Evolutionary conservation across 2,329 filamentous ascomycete species (phyloP).

Genomic region (Volutella citrinella): DNA sequence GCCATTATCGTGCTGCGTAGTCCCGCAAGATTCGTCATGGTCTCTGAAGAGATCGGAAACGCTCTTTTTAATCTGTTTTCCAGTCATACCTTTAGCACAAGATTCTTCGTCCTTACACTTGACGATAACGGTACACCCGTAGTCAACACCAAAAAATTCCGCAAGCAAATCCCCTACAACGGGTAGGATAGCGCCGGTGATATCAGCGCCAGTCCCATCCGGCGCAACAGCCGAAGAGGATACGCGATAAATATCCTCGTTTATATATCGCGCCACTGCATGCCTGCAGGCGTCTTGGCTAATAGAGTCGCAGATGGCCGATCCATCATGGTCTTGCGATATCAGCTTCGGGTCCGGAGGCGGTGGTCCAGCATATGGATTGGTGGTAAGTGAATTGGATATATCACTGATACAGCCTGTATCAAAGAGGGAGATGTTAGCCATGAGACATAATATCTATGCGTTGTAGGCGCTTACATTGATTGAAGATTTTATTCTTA

Average conservation of each 20-base stretch:
- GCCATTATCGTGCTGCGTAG: slow-evolving; percentile 7
- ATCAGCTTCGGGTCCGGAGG: neutral
- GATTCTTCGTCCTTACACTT: slow-evolving; percentile 7
- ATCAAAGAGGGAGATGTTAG: too few species aligned
- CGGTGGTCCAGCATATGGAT: slow-evolving; percentile 3
- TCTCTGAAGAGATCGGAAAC: slow-evolving; percentile 11
- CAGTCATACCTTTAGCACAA: slow-evolving; percentile 9
- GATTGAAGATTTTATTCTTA: slow-evolving; percentile 10
- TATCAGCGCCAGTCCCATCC: slow-evolving; percentile 2
- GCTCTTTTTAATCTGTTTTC: slow-evolving; percentile 10
- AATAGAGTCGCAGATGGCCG: slow-evolving; percentile 8
- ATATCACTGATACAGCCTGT: too few species aligned
- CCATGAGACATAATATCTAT: neutral
- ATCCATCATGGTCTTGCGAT: slow-evolving; percentile 7
- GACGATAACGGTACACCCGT: slow-evolving; percentile 11
- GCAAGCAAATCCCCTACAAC: slow-evolving; percentile 1
- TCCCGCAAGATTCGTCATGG: slow-evolving; percentile 8
- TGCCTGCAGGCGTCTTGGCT: slow-evolving; percentile 4
- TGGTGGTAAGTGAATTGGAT: slow-evolving; percentile 5
- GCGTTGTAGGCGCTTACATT: slow-evolving; percentile 3
- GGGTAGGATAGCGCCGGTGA: slow-evolving; percentile 7
- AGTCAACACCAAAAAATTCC: slow-evolving; percentile 8
- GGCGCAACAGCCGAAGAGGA: slow-evolving; percentile 10
- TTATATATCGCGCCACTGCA: slow-evolving; percentile 5
- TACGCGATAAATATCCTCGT: slow-evolving; percentile 7